Evolutionary conservation across 176 grass and related monocot genomes (phyloP).

Genomic region (Zizania latifolia): DNA sequence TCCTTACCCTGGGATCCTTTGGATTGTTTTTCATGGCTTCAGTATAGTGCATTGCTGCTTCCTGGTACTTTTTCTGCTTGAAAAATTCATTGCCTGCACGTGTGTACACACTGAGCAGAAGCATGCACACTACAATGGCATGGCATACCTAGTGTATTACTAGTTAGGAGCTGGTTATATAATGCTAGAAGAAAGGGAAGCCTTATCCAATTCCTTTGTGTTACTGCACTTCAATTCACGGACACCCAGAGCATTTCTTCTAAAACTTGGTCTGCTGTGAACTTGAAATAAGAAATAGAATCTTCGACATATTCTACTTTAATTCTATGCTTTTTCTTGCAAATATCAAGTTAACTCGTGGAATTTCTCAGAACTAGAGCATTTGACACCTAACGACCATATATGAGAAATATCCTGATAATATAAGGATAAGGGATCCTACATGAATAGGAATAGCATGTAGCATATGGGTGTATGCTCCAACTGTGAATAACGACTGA

Average conservation of each 20-base stretch:
- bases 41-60: constrained; percentile 51
- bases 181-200: background rate
- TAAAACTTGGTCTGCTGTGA: background rate
- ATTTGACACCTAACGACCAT: background rate
- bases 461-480: background rate
- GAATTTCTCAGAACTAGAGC: background rate
- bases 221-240: background rate
- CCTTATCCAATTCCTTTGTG: background rate
- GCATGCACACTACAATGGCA: background rate
- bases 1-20: constrained; percentile 47
- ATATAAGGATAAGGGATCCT: background rate
- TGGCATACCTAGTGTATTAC: background rate
- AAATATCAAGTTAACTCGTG: background rate
- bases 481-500: background rate
- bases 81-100: constrained; percentile 46
- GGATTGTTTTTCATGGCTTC: constrained; percentile 46
- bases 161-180: background rate
- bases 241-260: background rate
- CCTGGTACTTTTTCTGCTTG: constrained; percentile 44
- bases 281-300: background rate
- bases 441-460: background rate
- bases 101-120: background rate
- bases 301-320: background rate
- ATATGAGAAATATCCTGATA: background rate
- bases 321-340: background rate